Conservation (phyloP, 2,329 filamentous ascomycete species). For the Fusarium nodosum region DNA sequence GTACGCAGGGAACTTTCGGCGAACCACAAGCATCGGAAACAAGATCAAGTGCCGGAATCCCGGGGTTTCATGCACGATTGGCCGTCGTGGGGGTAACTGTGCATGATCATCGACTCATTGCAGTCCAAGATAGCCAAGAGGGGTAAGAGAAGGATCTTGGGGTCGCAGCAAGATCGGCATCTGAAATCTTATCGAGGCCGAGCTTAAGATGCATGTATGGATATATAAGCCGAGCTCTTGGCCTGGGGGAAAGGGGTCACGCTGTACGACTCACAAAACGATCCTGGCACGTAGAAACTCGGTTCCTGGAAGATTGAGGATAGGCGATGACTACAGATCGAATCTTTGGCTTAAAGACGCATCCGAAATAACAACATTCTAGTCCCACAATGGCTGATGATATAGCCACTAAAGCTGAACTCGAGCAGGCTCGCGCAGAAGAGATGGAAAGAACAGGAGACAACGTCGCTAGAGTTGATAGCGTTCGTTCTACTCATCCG, state of each 20-base stretch:
- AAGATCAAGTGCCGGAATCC: slow-evolving; percentile 17
- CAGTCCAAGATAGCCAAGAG: not conserved
- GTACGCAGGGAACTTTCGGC: not conserved
- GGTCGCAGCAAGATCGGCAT: slow-evolving; percentile 10
- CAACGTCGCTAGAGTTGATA: slow-evolving; percentile 9
- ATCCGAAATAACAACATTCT: not conserved
- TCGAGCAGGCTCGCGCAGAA: slow-evolving; percentile 14
- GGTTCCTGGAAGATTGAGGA: not conserved
- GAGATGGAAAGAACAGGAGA: slow-evolving; percentile 12
- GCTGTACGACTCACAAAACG: not conserved
- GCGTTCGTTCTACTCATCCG: slow-evolving; percentile 1
- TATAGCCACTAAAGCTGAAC: slow-evolving; percentile 1
- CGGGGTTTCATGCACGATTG: not conserved
- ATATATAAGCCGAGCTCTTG: not conserved
- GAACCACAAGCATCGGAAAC: slow-evolving; percentile 14
- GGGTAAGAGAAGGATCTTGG: not conserved
- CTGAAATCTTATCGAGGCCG: too few species aligned
- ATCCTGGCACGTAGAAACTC: not conserved
- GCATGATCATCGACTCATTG: not conserved
- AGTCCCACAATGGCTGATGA: slow-evolving; percentile 4
- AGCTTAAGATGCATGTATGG: not conserved
- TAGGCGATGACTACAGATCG: not conserved
- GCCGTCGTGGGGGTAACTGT: not conserved
- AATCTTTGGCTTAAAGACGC: not conserved
- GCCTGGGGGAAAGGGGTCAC: not conserved